A percentile compares a stretch with the other conserved stretches of the same genome.
Conservation (phyloP, 2,329 filamentous ascomycete species). For the Pseudogymnoascus sp. region DNA sequence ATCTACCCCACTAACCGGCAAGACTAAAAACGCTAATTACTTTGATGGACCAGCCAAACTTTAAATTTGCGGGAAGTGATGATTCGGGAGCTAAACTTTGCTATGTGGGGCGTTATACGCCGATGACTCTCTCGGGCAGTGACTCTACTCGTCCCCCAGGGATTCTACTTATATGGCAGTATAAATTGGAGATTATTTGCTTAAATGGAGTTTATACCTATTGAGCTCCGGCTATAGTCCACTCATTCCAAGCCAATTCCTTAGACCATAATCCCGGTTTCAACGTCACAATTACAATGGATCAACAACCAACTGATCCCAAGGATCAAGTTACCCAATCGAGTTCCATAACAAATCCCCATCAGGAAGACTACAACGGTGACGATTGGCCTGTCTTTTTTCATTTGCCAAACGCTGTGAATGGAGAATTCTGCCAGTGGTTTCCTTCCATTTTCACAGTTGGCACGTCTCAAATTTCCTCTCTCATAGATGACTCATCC, state of each 20-base stretch:
- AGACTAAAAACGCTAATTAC: neutral
- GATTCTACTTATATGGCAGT: neutral
- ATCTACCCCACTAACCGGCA: neutral
- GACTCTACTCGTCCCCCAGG: neutral
- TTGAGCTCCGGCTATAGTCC: neutral
- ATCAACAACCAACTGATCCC: neutral
- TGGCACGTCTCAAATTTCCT: slow-evolving; percentile 22
- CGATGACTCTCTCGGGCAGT: neutral
- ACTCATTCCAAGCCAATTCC: neutral
- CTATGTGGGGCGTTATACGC: neutral
- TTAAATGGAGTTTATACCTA: neutral
- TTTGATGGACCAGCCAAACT: neutral
- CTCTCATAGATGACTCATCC: slow-evolving; percentile 21
- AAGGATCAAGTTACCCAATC: neutral
- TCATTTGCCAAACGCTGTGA: slow-evolving; percentile 23
- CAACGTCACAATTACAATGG: neutral
- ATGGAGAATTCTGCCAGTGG: slow-evolving; percentile 32
- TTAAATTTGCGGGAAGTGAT: neutral
- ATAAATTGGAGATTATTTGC: neutral
- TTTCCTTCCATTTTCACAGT: slow-evolving; percentile 25
- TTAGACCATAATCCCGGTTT: neutral
- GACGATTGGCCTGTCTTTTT: slow-evolving; percentile 22
- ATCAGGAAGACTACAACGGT: neutral
- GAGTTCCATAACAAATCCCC: neutral
- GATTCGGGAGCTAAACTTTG: neutral